phyloP scores from a whole-genome alignment of 768 basidiomycete species.

The Boletus edulis region DNA sequence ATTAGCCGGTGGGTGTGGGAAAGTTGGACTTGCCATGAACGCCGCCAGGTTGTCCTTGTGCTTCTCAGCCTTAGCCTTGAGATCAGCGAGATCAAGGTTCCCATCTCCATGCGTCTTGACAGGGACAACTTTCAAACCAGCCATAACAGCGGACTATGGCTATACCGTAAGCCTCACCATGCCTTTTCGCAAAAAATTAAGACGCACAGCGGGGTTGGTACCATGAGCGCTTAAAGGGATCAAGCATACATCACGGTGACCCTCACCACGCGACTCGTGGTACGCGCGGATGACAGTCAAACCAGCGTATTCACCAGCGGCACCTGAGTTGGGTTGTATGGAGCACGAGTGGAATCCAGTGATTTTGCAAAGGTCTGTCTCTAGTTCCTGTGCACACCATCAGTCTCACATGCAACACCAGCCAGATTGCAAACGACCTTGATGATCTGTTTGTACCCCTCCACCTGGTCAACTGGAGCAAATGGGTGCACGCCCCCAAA shows the following conservation, averaged over 20 bases:
- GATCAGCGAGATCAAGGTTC: conserved; percentile 84
- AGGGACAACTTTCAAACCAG: conserved; percentile 94
- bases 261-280: conserved; percentile 84
- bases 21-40: conserved; percentile 70
- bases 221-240: conserved; percentile 97
- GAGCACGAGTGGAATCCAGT: conserved; percentile 97
- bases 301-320: conserved; percentile 97
- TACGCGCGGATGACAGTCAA: conserved; percentile 92
- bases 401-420: not conserved
- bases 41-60: conserved; percentile 92
- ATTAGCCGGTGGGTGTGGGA: conserved; percentile 4
- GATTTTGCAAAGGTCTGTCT: conserved; percentile 85
- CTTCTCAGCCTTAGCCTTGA: conserved; percentile 82
- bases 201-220: conserved; percentile 90
- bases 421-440: conserved; percentile 42
- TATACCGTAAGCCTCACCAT: conserved; percentile 13
- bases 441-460: conserved; percentile 83
- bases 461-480: conserved; percentile 83
- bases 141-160: conserved; percentile 91
- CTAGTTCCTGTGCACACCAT: conserved; percentile 68
- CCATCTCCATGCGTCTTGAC: conserved; percentile 88
- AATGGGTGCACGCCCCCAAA: conserved; percentile 92
- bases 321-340: conserved; percentile 98
- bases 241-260: conserved; percentile 84
- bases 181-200: not conserved